Conservation (phyloP, 140 eudicot genomes). For the Flaveria floridana region DNA sequence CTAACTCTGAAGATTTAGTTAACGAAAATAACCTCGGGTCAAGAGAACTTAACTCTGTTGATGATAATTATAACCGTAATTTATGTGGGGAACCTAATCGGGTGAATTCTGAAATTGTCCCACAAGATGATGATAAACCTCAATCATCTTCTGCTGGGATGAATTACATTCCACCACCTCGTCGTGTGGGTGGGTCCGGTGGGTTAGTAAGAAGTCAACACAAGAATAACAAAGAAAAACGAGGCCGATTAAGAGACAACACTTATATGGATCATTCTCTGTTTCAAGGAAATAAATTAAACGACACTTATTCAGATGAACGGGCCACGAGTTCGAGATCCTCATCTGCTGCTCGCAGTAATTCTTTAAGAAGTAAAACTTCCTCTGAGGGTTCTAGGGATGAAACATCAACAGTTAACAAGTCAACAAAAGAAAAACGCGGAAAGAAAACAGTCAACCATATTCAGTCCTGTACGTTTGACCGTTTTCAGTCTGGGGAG, state of each 20-base stretch:
- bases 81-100: constrained; percentile 61
- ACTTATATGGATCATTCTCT: constrained; percentile 40
- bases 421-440: constrained; percentile 59
- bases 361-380: constrained; percentile 76
- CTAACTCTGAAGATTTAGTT: constrained; percentile 44
- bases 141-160: constrained; percentile 37
- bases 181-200: constrained; percentile 53
- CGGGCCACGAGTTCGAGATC: constrained; percentile 60
- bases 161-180: constrained; percentile 57
- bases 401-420: constrained; percentile 53
- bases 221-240: constrained; percentile 49
- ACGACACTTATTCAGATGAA: constrained; percentile 53
- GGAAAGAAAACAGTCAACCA: constrained; percentile 50
- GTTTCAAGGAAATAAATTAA: constrained; percentile 45
- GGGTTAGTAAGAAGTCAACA: constrained; percentile 52
- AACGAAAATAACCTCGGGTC: constrained; percentile 41
- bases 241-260: constrained; percentile 42
- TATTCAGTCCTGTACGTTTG: constrained; percentile 43
- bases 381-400: constrained; percentile 95
- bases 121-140: constrained; percentile 47
- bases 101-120: constrained; percentile 39
- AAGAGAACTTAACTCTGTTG: constrained; percentile 39
- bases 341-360: constrained; percentile 68
- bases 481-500: constrained; percentile 45
- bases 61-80: constrained; percentile 40